Evolutionary conservation across 331 rosid genomes (phyloP), one percentile per base, ranked within the genome.

Genomic region (Spiraea crenata): DNA sequence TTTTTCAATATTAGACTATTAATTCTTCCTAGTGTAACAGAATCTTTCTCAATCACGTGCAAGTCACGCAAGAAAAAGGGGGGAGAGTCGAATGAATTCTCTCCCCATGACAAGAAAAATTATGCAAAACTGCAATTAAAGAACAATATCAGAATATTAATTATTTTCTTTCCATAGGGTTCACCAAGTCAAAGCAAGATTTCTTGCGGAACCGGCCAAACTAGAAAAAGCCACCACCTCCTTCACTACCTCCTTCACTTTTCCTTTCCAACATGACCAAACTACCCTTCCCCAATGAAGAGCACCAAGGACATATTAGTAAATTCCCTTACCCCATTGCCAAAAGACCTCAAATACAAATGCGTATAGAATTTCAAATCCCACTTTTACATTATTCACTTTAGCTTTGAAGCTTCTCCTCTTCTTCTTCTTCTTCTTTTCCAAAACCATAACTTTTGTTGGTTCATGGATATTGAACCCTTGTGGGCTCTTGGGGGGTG

Each of bases 391-490:
- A 34, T 60, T 60, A 5, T n/a, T 50, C 65, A 35, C 62, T 61
- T 76, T 62, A n/a, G 67, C 49, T 62, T 25, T 25, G 85, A 84
- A 88, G 84, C 89, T 85, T 85, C 90, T 71, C 79, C 64, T 54
- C 31, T 65, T 38, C 74, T 51, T 58, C 17, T 40, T 60, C 48
- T 38, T 5, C 8, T 72, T 40, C 50, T 57, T 57, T 57, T 81
- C 57, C 62, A 67, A 17, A 41, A 50, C 37, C 31, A 49, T 49
- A 35, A 2, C 46, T 66, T 4, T 67, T 15, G 88, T 89, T 83
- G 91, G 98, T 92, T 90, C 84, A 92, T 92, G 98, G 98, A 90
- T 88, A 86, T 92, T 90, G 96, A 92, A 86, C 84, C 92, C 92
- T 85, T 88, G 89, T 88, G 96, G 96, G 77, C 73, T 80, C 73